Evolutionary conservation across 805 yeast genomes (phyloP).

Genomic region (Candida succiphila): DNA sequence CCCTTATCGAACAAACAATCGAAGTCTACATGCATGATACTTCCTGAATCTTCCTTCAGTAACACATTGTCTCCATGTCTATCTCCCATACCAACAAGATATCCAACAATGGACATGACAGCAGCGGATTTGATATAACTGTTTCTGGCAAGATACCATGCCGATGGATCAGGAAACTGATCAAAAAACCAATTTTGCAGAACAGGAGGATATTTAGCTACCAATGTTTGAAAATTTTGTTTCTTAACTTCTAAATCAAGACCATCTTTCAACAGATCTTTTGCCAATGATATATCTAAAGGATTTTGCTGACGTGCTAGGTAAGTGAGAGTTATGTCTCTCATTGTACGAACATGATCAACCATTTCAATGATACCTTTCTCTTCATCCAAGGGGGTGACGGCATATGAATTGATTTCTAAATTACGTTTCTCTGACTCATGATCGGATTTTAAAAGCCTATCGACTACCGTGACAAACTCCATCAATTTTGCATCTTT

Average conservation of each 20-base stretch:
- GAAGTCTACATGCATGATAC: constrained; percentile 87
- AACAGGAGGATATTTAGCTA: constrained; percentile 48
- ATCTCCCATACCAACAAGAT: constrained; percentile 89
- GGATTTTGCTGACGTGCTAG: constrained; percentile 15
- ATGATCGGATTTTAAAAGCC: constrained; percentile 51
- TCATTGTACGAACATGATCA: constrained; percentile 60
- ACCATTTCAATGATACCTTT: constrained; percentile 92
- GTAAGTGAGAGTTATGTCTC: constrained; percentile 39
- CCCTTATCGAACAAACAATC: constrained; percentile 93
- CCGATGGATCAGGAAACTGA: constrained; percentile 78
- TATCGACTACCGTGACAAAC: constrained; percentile 78
- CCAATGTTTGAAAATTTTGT: constrained; percentile 22
- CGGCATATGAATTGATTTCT: constrained; percentile 74
- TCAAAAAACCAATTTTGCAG: constrained; percentile 83
- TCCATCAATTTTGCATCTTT: constrained; percentile 95
- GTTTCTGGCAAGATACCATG: constrained; percentile 78
- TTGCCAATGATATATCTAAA: constrained; percentile 18
- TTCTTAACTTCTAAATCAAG: constrained; percentile 22
- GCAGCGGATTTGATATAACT: constrained; percentile 73
- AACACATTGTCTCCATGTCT: constrained; percentile 91
- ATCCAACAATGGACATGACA: constrained; percentile 97
- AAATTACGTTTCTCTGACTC: constrained; percentile 70
- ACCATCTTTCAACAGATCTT: constrained; percentile 14
- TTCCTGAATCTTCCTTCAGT: constrained; percentile 64
- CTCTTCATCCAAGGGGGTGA: constrained; percentile 75